A percentile compares a stretch with the other conserved stretches of the same genome.
These are phyloP conservation scores for Alloteropsis angusta DNA, from an alignment of 202 grass and related monocot species.

Conservation along the genomic window DNA sequence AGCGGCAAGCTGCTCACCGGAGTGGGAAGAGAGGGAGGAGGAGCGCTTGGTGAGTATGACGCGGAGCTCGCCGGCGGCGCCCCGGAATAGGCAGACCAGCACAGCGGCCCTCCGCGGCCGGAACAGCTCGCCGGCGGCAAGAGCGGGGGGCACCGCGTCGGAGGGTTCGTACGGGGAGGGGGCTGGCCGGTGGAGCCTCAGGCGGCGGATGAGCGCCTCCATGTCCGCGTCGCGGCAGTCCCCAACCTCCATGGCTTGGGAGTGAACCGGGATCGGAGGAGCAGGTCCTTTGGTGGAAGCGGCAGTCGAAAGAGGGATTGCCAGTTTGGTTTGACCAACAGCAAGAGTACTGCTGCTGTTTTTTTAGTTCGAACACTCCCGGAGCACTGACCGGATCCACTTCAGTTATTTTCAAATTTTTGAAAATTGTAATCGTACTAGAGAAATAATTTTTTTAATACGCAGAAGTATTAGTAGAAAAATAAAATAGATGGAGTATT, in stretches of 20 bases:
- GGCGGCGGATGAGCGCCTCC: slow-evolving; percentile 31
- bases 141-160: slow-evolving; percentile 6
- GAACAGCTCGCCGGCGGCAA: slow-evolving; percentile 20
- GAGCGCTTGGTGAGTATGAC: slow-evolving; percentile 89
- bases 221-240: background rate
- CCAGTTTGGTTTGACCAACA: background rate
- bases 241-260: slow-evolving; percentile 6
- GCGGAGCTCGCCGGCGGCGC: slow-evolving; percentile 48
- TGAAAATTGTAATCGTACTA: too few relatives aligned
- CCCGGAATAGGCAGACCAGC: slow-evolving; percentile 73
- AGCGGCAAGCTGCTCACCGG: slow-evolving; percentile 33
- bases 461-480: too few relatives aligned
- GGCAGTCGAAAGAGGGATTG: background rate
- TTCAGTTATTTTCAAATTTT: too few relatives aligned
- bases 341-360: background rate
- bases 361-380: too few relatives aligned
- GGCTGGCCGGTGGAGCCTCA: slow-evolving; percentile 31
- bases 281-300: background rate
- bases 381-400: too few relatives aligned
- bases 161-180: slow-evolving; percentile 25
- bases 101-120: slow-evolving; percentile 60
- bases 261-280: background rate
- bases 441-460: too few relatives aligned
- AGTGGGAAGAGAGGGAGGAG: slow-evolving; percentile 75
- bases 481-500: too few relatives aligned